Base-by-base conservation (phyloP, 169 alveolate species). In the Plasmodium chabaudi region DNA sequence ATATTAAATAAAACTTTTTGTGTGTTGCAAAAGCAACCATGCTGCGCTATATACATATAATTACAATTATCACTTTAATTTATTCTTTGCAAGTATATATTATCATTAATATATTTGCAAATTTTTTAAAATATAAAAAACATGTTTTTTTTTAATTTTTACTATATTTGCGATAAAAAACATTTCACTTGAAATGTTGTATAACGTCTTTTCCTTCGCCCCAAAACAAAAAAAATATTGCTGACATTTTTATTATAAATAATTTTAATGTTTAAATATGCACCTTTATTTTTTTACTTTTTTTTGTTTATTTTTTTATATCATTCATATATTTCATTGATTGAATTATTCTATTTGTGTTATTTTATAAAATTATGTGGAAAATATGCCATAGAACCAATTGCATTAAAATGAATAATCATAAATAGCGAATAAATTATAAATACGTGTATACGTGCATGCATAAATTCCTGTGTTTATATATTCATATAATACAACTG, bases 381-480 rank as follows among this genome's bases (percentile, higher is more conserved):
- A 57, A 57, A 57, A 57, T 34, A 51, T 6, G 3, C n/a, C 59
- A 51, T 51, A 51, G 23, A 51, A 15, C 59, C 19, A 51, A 51
- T 51, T 51, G 19, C 59, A 15, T 51, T 51, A 51, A 51, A 51
- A 51, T 13, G 19, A 51, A 51, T 13, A 51, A 51, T 51, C n/a
- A 57, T n/a, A 57, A 13, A 27, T 27, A 27, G 57, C 13, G 17
- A 7, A 17, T 21, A 61, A 61, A 25, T 10, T 9, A 61, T 25
- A 21, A 15, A 46, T 49, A 57, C 23, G 57, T 61, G 39, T 46
- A 56, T 15, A 39, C 56, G 15, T 56, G 69, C 15, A 61, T 47
- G 27, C 51, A 59, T 57, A 57, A 21, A 72, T 72, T 19, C 55
- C n/a, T 51, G 25, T 42, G 19, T 71, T 21, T 71, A 60, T 71